Evolutionary conservation across 768 basidiomycete genomes (phyloP).

Genomic region (Trametes villosa): DNA sequence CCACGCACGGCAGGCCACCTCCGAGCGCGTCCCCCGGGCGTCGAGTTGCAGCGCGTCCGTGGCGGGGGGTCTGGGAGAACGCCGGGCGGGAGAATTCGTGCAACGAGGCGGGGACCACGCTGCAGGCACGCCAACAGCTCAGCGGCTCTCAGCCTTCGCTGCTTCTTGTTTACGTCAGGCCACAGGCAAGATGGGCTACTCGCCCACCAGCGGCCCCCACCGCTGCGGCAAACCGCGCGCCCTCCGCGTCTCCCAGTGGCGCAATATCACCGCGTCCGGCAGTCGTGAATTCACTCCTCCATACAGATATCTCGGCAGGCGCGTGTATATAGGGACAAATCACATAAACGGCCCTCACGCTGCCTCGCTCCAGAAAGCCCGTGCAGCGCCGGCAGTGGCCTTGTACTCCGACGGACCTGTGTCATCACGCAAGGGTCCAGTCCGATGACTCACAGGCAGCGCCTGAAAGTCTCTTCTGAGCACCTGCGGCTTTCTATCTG

Average conservation of each 20-base stretch:
- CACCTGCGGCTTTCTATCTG: background rate
- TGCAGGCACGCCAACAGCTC: background rate
- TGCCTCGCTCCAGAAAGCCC: background rate
- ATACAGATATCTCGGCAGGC: background rate
- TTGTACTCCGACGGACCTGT: background rate
- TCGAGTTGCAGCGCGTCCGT: background rate
- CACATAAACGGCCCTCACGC: background rate
- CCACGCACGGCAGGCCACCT: background rate
- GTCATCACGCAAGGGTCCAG: background rate
- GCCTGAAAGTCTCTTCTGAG: constrained; percentile 16
- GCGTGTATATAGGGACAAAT: background rate
- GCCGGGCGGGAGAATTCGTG: background rate
- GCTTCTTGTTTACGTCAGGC: constrained; percentile 9
- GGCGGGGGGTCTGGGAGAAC: background rate
- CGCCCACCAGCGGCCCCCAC: too few species aligned
- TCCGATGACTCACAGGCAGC: constrained; percentile 8
- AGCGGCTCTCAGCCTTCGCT: constrained; percentile 10
- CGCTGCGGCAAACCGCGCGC: background rate
- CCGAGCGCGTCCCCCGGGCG: background rate
- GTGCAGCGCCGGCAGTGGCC: constrained; percentile 1
- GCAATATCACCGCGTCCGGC: constrained; percentile 7
- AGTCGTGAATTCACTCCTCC: background rate
- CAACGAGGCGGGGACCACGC: constrained; percentile 9
- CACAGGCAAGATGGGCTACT: background rate
- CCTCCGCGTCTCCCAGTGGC: background rate